phyloP scores from a whole-genome alignment of 768 basidiomycete species.

The Coprinopsis cinerea region DNA sequence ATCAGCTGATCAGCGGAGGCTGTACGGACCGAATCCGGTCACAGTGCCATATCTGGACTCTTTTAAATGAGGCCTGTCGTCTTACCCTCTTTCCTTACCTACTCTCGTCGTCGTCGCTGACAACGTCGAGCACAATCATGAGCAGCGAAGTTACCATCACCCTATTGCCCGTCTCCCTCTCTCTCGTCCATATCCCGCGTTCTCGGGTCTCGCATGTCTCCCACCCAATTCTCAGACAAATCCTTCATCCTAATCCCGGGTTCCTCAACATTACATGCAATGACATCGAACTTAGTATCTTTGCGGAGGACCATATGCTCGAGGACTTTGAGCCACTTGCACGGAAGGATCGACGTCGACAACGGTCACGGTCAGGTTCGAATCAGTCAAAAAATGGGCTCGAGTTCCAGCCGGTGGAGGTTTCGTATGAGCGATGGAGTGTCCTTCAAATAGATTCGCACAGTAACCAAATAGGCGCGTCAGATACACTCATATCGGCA shows the following conservation, averaged over 20 bases:
- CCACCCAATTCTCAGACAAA: conserved; percentile 59
- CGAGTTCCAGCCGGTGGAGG: conserved; percentile 50
- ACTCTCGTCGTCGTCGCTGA: background rate
- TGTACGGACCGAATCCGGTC: background rate
- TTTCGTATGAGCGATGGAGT: conserved; percentile 70
- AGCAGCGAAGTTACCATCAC: conserved; percentile 53
- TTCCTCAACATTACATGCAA: conserved; percentile 78
- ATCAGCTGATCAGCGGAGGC: background rate
- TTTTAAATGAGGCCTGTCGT: background rate
- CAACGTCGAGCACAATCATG: background rate
- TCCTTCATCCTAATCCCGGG: conserved; percentile 57
- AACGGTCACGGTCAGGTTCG: conserved; percentile 37
- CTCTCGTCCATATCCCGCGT: conserved; percentile 71
- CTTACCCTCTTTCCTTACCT: too few species aligned
- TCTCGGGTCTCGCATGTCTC: conserved; percentile 54
- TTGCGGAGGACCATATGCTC: conserved; percentile 54
- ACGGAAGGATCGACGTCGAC: conserved; percentile 45
- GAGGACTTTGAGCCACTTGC: conserved; percentile 59
- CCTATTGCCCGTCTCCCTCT: conserved; percentile 64
- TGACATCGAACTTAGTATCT: conserved; percentile 71
- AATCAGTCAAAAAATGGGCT: conserved; percentile 18
- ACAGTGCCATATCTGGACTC: background rate
- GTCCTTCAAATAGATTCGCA: conserved; percentile 81
- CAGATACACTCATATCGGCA: background rate
- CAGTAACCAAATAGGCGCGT: conserved; percentile 59